phyloP scores from a whole-genome alignment of 495 filamentous ascomycete species.

The Choiromyces venosus region DNA sequence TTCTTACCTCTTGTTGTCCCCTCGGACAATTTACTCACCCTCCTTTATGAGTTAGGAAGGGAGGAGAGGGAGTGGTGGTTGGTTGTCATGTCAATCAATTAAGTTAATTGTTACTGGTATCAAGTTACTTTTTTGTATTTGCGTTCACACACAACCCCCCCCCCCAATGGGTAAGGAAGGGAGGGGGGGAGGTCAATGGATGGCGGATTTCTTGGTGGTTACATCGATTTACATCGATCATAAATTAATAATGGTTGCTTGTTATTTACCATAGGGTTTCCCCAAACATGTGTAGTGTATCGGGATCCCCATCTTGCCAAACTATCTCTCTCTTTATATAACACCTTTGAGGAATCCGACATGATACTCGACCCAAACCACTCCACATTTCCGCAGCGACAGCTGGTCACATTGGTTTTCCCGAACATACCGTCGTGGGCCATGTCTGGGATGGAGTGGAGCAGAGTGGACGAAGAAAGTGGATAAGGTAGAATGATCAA shows the following conservation, averaged over 20 bases:
- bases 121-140: neutral
- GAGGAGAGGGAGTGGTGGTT: neutral
- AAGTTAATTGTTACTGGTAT: neutral
- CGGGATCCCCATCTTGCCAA: neutral
- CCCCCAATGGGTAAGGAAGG: too few species aligned
- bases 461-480: neutral
- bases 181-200: neutral
- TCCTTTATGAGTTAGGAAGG: neutral
- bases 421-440: neutral
- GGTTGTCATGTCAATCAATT: neutral
- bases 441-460: neutral
- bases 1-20: neutral
- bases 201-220: neutral
- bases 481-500: neutral
- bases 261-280: constrained; percentile 17
- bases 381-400: constrained; percentile 27
- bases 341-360: constrained; percentile 31
- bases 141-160: too few species aligned
- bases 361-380: constrained; percentile 35
- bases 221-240: constrained; percentile 28
- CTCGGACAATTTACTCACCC: neutral
- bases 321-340: constrained; percentile 22
- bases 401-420: constrained; percentile 22
- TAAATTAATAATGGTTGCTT: constrained; percentile 14
- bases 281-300: constrained; percentile 23